phyloP scores from a whole-genome alignment of 2,329 filamentous ascomycete species.

The Botrytis cinerea region DNA sequence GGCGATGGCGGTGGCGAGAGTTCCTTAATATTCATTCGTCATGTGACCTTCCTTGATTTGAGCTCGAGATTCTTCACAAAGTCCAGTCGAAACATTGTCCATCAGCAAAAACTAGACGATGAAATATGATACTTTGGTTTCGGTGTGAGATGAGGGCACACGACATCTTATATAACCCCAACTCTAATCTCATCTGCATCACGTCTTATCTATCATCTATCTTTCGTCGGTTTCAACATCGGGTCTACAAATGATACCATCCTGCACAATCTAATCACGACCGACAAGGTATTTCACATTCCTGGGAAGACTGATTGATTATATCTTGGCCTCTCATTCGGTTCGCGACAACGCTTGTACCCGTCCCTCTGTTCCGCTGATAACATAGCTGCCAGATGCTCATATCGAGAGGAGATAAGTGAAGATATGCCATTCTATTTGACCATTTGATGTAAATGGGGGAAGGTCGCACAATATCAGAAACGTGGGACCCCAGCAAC shows the following conservation, averaged over 20 bases:
- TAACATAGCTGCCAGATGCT: conserved; percentile 9
- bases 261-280: conserved; percentile 25
- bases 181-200: conserved; percentile 12
- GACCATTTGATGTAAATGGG: background rate
- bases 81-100: background rate
- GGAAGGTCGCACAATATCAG: conserved; percentile 13
- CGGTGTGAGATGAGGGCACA: background rate
- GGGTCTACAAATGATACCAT: conserved; percentile 23
- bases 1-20: background rate
- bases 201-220: conserved; percentile 13
- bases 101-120: background rate
- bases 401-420: conserved; percentile 14
- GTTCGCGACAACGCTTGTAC: conserved; percentile 4
- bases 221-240: conserved; percentile 12
- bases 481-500: conserved; percentile 10
- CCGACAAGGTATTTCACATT: conserved; percentile 22
- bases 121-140: background rate
- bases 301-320: conserved; percentile 16
- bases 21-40: background rate
- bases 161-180: conserved; percentile 18
- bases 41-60: conserved; percentile 4
- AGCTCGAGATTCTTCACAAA: no score
- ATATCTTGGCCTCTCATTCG: conserved; percentile 23
- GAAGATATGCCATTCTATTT: conserved; percentile 16
- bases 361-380: conserved; percentile 1